A percentile compares a stretch with the other conserved stretches of the same genome.
phyloP scores from a whole-genome alignment of 2,329 filamentous ascomycete species.

The Aspergillus caelatus region DNA sequence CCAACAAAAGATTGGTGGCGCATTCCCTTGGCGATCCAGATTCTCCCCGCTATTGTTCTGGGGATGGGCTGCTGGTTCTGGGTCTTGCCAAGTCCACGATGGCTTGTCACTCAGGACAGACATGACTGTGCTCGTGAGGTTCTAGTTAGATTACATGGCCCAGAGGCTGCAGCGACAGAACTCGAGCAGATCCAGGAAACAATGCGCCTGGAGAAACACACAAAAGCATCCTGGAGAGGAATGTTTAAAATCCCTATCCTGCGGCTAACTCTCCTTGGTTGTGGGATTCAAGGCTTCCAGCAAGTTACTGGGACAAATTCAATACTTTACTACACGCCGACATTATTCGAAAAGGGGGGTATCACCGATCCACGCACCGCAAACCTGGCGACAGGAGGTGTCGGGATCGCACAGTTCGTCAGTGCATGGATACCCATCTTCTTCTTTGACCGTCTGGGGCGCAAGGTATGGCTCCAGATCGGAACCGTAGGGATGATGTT shows the following conservation, averaged over 20 bases:
- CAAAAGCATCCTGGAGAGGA: constrained; percentile 5
- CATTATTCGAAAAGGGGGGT: constrained; percentile 22
- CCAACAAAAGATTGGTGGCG: constrained; percentile 23
- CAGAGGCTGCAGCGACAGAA: constrained; percentile 19
- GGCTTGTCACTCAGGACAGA: constrained; percentile 23
- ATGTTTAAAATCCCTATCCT: constrained; percentile 4
- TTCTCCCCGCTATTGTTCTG: constrained; percentile 21
- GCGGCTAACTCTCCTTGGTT: constrained; percentile 21
- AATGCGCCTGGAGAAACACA: constrained; percentile 6
- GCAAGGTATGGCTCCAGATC: constrained; percentile 24
- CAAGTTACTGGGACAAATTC: constrained; percentile 25
- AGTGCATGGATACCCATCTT: constrained; percentile 22
- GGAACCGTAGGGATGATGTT: constrained; percentile 23
- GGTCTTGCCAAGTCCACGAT: constrained; percentile 24
- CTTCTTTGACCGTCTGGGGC: constrained; percentile 22
- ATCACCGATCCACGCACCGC: constrained; percentile 18
- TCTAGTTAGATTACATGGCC: constrained; percentile 22
- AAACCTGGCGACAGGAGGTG: constrained; percentile 21
- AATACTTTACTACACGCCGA: constrained; percentile 25
- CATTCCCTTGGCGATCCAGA: constrained; percentile 22
- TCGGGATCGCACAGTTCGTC: constrained; percentile 19
- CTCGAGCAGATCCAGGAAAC: constrained; percentile 21
- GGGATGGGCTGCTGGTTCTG: constrained; percentile 13
- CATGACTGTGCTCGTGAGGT: constrained; percentile 23
- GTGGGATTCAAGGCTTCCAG: constrained; percentile 23